Conservation (phyloP, 192 early-diverging fungal genomes). For the Coemansia sp. region DNA sequence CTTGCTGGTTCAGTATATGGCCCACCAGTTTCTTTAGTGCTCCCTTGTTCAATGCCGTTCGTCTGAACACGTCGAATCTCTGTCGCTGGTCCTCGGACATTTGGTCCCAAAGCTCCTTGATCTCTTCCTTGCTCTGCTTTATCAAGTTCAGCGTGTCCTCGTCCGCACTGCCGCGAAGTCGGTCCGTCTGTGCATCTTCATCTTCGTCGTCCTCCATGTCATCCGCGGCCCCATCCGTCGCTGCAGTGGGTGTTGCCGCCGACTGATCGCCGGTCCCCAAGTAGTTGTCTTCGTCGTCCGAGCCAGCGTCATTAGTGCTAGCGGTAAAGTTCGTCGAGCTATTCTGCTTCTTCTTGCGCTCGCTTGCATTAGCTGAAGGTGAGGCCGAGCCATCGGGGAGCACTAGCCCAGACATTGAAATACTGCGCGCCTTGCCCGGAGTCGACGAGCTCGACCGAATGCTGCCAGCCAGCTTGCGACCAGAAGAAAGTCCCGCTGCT, state of each 20-base stretch:
- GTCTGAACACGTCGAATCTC: constrained; percentile 78
- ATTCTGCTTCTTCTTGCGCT: background rate
- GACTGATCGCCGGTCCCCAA: background rate
- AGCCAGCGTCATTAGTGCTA: background rate
- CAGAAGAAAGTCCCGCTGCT: constrained; percentile 4
- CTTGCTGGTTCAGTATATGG: constrained; percentile 68
- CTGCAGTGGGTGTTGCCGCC: background rate
- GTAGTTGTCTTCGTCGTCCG: background rate
- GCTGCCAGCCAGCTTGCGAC: constrained; percentile 12
- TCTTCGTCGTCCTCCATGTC: constrained; percentile 10
- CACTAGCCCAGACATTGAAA: background rate
- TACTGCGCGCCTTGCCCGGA: constrained; percentile 11
- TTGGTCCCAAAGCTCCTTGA: constrained; percentile 36
- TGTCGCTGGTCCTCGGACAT: constrained; percentile 66
- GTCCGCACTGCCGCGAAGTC: background rate
- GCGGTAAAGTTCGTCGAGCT: background rate
- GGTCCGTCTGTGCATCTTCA: background rate
- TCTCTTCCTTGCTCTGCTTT: constrained; percentile 47
- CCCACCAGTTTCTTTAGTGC: constrained; percentile 71
- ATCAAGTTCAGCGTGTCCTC: constrained; percentile 19
- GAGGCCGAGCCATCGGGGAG: constrained; percentile 1
- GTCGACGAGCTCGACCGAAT: constrained; percentile 16
- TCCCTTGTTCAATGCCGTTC: constrained; percentile 71
- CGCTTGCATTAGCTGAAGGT: background rate
- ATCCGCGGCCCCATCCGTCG: background rate